A percentile compares a stretch with the other conserved stretches of the same genome.
phyloP scores from a whole-genome alignment of 495 filamentous ascomycete species.

The Lasiosphaeriaceae sp. region DNA sequence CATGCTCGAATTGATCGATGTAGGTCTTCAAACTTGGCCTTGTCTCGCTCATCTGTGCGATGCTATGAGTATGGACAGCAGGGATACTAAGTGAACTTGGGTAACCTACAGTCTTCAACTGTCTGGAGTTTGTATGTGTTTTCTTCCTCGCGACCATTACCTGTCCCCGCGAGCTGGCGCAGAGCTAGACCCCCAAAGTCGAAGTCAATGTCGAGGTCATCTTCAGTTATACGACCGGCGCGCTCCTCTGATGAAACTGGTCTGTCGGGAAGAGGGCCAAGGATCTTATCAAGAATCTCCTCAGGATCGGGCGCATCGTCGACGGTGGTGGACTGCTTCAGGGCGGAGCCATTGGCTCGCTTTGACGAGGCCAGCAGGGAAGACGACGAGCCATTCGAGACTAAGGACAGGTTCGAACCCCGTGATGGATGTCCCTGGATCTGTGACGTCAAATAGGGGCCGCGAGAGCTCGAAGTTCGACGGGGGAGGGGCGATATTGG shows the following conservation, averaged over 20 bases:
- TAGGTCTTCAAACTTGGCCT: conserved; percentile 84
- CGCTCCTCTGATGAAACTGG: conserved; percentile 3
- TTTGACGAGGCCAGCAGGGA: conserved; percentile 62
- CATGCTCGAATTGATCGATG: conserved; percentile 86
- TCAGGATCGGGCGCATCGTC: conserved; percentile 65
- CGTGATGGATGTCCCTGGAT: conserved; percentile 60
- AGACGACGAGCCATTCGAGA: conserved; percentile 67
- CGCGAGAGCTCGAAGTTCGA: conserved; percentile 55
- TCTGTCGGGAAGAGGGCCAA: conserved; percentile 48
- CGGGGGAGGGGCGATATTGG: conserved; percentile 65
- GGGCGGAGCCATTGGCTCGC: conserved; percentile 60
- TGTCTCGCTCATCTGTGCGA: conserved; percentile 70
- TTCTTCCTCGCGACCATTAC: conserved; percentile 35
- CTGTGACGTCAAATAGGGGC: conserved; percentile 48
- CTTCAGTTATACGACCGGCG: conserved; percentile 34
- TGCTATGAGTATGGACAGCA: conserved; percentile 27
- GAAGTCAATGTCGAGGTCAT: conserved; percentile 52
- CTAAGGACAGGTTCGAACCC: conserved; percentile 60
- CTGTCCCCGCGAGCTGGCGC: conserved; percentile 59
- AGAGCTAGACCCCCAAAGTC: conserved; percentile 76
- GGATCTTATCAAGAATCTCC: conserved; percentile 64
- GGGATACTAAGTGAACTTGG: conserved; percentile 18
- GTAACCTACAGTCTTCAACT: conserved; percentile 66
- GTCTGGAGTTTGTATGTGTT: conserved; percentile 61
- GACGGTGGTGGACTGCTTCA: conserved; percentile 55